Percentiles rank a stretch among this genome's conserved stretches.
phyloP scores from a whole-genome alignment of 768 basidiomycete genomes.

The Panus rudis region DNA sequence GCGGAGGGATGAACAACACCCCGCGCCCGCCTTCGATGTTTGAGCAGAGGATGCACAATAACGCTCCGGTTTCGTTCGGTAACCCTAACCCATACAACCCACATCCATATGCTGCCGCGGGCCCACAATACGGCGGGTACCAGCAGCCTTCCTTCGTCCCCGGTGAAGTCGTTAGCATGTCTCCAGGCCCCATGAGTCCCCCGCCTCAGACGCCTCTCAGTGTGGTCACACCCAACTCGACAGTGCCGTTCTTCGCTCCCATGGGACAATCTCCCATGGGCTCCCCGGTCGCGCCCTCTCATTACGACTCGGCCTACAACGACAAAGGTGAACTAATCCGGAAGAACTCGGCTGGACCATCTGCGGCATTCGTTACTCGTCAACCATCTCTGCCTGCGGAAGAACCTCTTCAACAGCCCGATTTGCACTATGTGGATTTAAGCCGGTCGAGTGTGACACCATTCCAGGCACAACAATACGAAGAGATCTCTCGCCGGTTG shows the following conservation, averaged over 20 bases:
- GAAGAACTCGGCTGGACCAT: constrained; percentile 16
- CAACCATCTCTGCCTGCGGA: constrained; percentile 1
- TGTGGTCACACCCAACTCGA: constrained; percentile 22
- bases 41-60: constrained; percentile 37
- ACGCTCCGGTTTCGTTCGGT: constrained; percentile 8
- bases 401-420: constrained; percentile 2
- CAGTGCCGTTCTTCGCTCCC: constrained; percentile 32
- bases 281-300: constrained; percentile 24
- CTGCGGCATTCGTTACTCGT: constrained; percentile 11
- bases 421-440: constrained; percentile 55
- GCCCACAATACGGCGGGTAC: too few species aligned
- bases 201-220: constrained; percentile 18
- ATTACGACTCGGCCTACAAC: constrained; percentile 22
- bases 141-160: constrained; percentile 29
- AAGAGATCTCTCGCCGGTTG: constrained; percentile 56
- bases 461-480: constrained; percentile 70
- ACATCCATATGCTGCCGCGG: constrained; percentile 10
- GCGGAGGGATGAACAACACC: too few species aligned
- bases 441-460: constrained; percentile 65
- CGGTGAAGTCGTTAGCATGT: constrained; percentile 23
- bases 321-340: constrained; percentile 19
- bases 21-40: constrained; percentile 63
- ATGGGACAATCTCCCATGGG: constrained; percentile 32
- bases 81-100: constrained; percentile 9
- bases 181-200: constrained; percentile 18